Base-by-base conservation (phyloP, 148 eudicot genomes). In the Drosera capensis region DNA sequence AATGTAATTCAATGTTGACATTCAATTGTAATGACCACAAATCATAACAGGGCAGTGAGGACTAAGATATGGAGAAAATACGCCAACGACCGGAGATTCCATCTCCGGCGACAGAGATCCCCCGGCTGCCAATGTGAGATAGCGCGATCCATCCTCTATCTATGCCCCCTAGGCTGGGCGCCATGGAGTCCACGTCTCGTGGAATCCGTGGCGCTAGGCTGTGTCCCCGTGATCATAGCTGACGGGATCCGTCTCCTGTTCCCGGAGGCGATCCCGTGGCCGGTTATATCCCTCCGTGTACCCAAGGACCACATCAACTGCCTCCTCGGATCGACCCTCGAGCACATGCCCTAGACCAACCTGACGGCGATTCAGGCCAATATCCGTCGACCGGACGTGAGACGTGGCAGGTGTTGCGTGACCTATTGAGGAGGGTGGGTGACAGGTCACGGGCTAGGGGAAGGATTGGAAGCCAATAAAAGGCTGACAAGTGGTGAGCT, bases 121-220 rank as follows among this genome's bases (percentile, higher is more conserved):
- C 50, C 74, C 41, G 95, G 92, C 46, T 86, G 75, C 57, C 87
- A 78, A 36, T 66, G 75, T 8, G 96, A 86, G 42, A 81, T 86
- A 1, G 71, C 55, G 0, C 79, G 96, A 0, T 75, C 96, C 0
- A 57, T 54, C 9, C 82, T 82, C 23, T 86, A 94, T 15, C 45
- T 86, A 6, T 86, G 96, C 45, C 96, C 96, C 0, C 30, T 86
- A 2, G 96, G 96, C 18, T 86, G 96, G 96, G 96, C 96, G 34
- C 96, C 96, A 4, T 86, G 96, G 96, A 86, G 96, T 20, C 96
- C 96, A 0, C 55, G 96, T 15, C 51, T 86, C 0, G 96, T 82
- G 0, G 96, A 82, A 29, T 76, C 96, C 0, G 88, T 86, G 0
- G 96, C 68, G 0, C 28, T 86, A 3, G 96, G 96, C 0, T 86